Evolutionary conservation across 73 alveolate genomes (phyloP).

Genomic region (Stentor coeruleus): DNA sequence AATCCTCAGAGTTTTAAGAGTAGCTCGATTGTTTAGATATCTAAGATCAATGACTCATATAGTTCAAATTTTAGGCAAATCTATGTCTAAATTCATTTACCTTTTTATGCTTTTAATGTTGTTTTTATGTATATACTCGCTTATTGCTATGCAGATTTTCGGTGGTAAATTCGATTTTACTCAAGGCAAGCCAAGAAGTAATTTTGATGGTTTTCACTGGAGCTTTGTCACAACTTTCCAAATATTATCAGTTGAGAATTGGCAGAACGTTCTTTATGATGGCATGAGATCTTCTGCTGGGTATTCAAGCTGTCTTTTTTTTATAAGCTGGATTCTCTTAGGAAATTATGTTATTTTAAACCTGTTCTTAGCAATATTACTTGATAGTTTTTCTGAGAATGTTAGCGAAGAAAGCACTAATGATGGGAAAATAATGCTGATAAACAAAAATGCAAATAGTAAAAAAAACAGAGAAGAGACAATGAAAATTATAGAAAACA

Average conservation of each 20-base stretch:
- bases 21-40: slow-evolving; percentile 44
- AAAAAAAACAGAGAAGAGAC: neutral
- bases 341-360: slow-evolving; percentile 94
- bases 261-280: slow-evolving; percentile 63
- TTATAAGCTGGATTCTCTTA: slow-evolving; percentile 84
- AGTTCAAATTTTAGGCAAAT: slow-evolving; percentile 65
- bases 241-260: slow-evolving; percentile 73
- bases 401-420: slow-evolving; percentile 38
- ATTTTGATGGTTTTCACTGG: slow-evolving; percentile 58
- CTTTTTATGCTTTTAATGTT: slow-evolving; percentile 54
- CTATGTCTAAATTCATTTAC: slow-evolving; percentile 49
- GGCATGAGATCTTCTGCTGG: slow-evolving; percentile 33
- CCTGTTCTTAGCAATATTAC: slow-evolving; percentile 85
- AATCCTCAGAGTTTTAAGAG: slow-evolving; percentile 35
- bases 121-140: slow-evolving; percentile 59
- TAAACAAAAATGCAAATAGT: neutral
- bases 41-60: slow-evolving; percentile 61
- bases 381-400: slow-evolving; percentile 80
- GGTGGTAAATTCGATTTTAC: slow-evolving; percentile 40
- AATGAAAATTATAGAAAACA: slow-evolving; percentile 12
- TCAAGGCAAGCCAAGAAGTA: slow-evolving; percentile 40
- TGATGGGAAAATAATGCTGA: neutral
- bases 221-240: slow-evolving; percentile 66
- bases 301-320: slow-evolving; percentile 41
- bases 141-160: slow-evolving; percentile 45